Percentiles rank a stretch among this genome's conserved stretches.
phyloP scores from a whole-genome alignment of 192 early-diverging fungal genomes.

The Coemansia sp. region DNA sequence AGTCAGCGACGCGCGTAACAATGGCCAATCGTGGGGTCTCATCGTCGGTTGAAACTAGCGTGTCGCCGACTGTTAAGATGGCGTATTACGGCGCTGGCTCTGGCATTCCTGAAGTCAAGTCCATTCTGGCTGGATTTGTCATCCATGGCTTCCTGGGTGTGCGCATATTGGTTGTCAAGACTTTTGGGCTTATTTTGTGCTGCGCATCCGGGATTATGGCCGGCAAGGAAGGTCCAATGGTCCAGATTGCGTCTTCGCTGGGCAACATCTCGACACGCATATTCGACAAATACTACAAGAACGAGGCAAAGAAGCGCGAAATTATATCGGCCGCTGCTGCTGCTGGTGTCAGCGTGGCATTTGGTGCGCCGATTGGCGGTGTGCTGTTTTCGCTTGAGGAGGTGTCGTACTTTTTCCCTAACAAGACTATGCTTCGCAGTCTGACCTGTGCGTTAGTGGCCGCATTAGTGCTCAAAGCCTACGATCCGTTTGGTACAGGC shows the following conservation, averaged over 20 bases:
- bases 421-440: slow-evolving; percentile 65
- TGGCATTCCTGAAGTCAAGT: slow-evolving; percentile 95
- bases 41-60: slow-evolving; percentile 49
- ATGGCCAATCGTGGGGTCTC: slow-evolving; percentile 38
- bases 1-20: slow-evolving; percentile 51
- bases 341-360: slow-evolving; percentile 91
- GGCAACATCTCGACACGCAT: slow-evolving; percentile 83
- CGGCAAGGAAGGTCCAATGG: slow-evolving; percentile 93
- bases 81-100: slow-evolving; percentile 89
- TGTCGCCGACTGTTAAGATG: slow-evolving; percentile 59
- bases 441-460: slow-evolving; percentile 69
- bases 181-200: slow-evolving; percentile 81
- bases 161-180: slow-evolving; percentile 88
- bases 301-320: slow-evolving; percentile 93
- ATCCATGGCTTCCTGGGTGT: slow-evolving; percentile 90
- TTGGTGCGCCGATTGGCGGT: slow-evolving; percentile 95
- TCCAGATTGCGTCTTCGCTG: slow-evolving; percentile 87
- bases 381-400: slow-evolving; percentile 94
- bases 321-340: slow-evolving; percentile 90
- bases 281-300: slow-evolving; percentile 88
- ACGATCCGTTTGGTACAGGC: slow-evolving; percentile 55
- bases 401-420: slow-evolving; percentile 78
- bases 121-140: slow-evolving; percentile 90
- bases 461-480: slow-evolving; percentile 58
- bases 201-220: slow-evolving; percentile 82